phyloP scores from a whole-genome alignment of 1,284 basidiomycete species.

The Melampsora larici-populina region DNA sequence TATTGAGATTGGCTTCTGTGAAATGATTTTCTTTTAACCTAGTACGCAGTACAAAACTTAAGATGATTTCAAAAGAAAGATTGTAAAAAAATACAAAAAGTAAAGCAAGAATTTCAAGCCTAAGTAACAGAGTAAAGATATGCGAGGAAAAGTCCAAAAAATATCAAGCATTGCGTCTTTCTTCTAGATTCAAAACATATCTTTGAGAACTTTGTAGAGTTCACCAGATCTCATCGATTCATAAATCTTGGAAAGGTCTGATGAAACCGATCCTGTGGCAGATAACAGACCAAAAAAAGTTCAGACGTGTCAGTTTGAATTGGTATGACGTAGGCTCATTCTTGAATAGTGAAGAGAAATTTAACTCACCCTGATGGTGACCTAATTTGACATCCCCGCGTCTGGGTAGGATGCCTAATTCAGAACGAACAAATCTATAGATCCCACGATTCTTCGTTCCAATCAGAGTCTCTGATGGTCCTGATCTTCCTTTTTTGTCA shows the following conservation, averaged over 20 bases:
- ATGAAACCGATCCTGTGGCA: constrained; percentile 15
- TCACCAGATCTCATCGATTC: constrained; percentile 34
- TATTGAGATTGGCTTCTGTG: no score
- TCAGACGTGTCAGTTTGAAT: background rate
- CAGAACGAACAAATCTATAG: constrained; percentile 24
- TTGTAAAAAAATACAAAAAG: no score
- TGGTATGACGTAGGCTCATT: background rate
- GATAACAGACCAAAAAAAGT: background rate
- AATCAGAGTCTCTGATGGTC: constrained; percentile 12
- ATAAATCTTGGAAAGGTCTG: constrained; percentile 34
- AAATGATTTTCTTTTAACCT: no score
- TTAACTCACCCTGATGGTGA: constrained; percentile 24
- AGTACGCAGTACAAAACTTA: no score
- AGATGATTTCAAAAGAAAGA: no score
- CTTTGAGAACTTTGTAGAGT: constrained; percentile 24
- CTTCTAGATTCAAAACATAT: background rate
- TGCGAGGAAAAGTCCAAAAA: no score
- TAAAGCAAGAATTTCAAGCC: no score
- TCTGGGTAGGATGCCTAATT: constrained; percentile 22
- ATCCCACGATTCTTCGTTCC: constrained; percentile 17
- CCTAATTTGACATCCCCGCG: constrained; percentile 33
- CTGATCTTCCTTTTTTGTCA: background rate
- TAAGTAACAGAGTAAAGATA: no score
- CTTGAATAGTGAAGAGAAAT: background rate
- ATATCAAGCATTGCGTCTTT: no score